Percentiles rank a stretch among this genome's conserved stretches.
Evolutionary conservation across 805 yeast species (phyloP).

Genomic region (Candida insectorum): DNA sequence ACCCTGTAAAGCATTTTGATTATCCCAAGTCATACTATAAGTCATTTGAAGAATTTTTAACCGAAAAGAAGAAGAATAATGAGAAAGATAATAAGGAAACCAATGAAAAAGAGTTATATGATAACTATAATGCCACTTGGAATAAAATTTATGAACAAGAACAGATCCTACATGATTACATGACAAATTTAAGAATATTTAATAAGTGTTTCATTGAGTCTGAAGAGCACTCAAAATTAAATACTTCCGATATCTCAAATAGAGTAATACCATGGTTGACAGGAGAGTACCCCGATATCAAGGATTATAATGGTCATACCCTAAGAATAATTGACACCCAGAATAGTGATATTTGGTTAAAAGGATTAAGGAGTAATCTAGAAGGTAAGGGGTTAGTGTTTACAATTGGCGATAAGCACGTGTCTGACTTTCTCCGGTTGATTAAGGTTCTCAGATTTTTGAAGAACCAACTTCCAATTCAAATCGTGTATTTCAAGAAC

Average conservation of each 20-base stretch:
- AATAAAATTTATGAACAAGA: slow-evolving; percentile 16
- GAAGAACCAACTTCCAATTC: slow-evolving; percentile 29
- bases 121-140: slow-evolving; percentile 12
- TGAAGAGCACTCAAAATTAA: background rate
- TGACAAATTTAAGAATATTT: slow-evolving; percentile 21
- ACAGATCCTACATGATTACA: slow-evolving; percentile 20
- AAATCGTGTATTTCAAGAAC: slow-evolving; percentile 24
- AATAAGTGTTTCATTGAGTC: slow-evolving; percentile 20
- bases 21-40: slow-evolving; percentile 14
- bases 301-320: slow-evolving; percentile 9
- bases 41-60: slow-evolving; percentile 9
- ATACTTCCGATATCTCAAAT: slow-evolving; percentile 11
- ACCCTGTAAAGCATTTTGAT: slow-evolving; percentile 14
- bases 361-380: slow-evolving; percentile 13
- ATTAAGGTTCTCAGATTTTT: slow-evolving; percentile 26
- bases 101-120: slow-evolving; percentile 2
- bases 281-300: slow-evolving; percentile 16
- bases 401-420: slow-evolving; percentile 25
- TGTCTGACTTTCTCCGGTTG: slow-evolving; percentile 19
- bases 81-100: slow-evolving; percentile 9
- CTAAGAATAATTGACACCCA: slow-evolving; percentile 1
- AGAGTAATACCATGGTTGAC: slow-evolving; percentile 24
- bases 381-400: slow-evolving; percentile 33
- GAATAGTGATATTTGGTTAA: background rate
- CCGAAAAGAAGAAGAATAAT: slow-evolving; percentile 5